Base-by-base conservation (phyloP, 768 basidiomycete genomes). In the Lentinula lateritia region DNA sequence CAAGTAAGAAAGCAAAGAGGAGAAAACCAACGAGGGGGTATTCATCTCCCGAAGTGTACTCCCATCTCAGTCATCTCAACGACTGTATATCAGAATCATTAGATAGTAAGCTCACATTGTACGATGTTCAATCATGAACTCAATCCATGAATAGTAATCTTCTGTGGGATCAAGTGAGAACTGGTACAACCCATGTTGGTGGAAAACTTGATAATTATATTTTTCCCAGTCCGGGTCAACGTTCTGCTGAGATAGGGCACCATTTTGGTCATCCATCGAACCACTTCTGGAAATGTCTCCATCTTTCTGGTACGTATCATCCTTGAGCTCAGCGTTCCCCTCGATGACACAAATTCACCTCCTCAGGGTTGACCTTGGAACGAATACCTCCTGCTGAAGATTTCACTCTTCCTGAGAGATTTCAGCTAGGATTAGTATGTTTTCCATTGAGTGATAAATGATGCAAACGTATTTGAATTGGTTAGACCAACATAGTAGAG, bases 151-250 rank as follows among this genome's bases (percentile, higher is more conserved):
- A 0, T 43, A 93, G 91, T 93, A 23, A 65, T 93, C 13, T 92
- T 94, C 65, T 93, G 90, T 67, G 92, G 93, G 7, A 92, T 94
- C 53, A 95, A 93, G 92, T 92, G 64, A 58, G 79, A 15, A 46
- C 64, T 15, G 23, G 23, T 23, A 23, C 16, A 39, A 16, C 36
- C 8, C 32, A 20, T 7, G 3, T 20, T 9, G 12, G 12, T 23
- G 35, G 8, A 6, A 36, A n/a, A 41, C 7, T 39, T n/a, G 35
- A 15, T 28, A 2, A 42, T 56, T 10, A 18, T 20, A 12, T 7
- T 38, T n/a, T 54, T 3, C 8, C 13, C 43, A 92, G 88, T 67
- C 89, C 89, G 2, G 92, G 90, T 1, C 72, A 80, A 64, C 80
- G 75, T 69, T 92, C 91, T 0, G 86, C 89, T 0, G 77, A 78